phyloP scores from a whole-genome alignment of 106 monocot genomes.

The Dioscorea dumetorum region DNA sequence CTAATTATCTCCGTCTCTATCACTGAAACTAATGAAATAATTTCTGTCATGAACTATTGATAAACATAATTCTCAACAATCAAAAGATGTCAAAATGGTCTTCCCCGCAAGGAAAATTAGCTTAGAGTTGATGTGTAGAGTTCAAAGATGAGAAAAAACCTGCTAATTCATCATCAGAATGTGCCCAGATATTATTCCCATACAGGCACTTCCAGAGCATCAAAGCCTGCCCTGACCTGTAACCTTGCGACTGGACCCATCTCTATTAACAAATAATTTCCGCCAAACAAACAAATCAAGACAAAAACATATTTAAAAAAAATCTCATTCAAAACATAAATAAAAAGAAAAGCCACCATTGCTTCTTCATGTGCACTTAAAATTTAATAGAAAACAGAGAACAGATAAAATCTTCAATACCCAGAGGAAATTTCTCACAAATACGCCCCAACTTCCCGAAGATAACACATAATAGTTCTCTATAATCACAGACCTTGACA shows the following conservation, averaged over 20 bases:
- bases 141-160: conserved; percentile 22
- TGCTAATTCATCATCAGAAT: conserved; percentile 60
- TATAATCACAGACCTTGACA: too few species aligned
- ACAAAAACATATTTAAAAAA: background rate
- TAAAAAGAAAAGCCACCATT: background rate
- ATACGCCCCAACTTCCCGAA: too few species aligned
- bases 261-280: conserved; percentile 32
- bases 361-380: background rate
- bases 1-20: too few species aligned
- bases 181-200: conserved; percentile 73
- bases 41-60: too few species aligned
- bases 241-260: conserved; percentile 90
- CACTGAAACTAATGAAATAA: too few species aligned
- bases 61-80: too few species aligned
- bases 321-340: background rate
- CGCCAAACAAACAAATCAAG: background rate
- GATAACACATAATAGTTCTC: too few species aligned
- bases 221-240: conserved; percentile 77
- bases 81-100: too few species aligned
- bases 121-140: too few species aligned
- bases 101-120: too few species aligned
- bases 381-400: background rate
- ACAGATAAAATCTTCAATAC: too few species aligned
- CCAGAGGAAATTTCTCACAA: too few species aligned
- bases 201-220: conserved; percentile 98